These are phyloP conservation scores for Sindora glabra DNA, from an alignment of 306 rosid genomes.

Conservation along the genomic window DNA sequence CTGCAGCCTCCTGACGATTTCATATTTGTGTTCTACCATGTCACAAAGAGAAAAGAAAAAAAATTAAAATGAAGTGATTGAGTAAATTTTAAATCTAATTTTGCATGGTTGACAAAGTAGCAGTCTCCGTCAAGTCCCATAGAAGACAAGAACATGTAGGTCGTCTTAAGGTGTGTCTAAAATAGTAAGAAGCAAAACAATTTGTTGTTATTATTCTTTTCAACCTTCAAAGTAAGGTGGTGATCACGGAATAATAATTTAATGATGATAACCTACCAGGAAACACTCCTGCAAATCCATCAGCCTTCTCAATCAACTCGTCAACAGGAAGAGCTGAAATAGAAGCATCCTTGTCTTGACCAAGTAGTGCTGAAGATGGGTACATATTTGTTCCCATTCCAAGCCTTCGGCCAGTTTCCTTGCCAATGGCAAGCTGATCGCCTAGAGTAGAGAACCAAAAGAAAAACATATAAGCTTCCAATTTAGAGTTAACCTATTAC, in stretches of 20 bases:
- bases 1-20: conserved; percentile 90
- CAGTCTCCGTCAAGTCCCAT: not conserved
- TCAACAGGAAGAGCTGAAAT: conserved; percentile 80
- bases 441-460: conserved; percentile 36
- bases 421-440: conserved; percentile 95
- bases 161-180: not conserved
- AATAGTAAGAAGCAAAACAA: conserved; percentile 3
- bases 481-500: conserved; percentile 2
- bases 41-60: conserved; percentile 1
- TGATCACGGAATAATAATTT: not conserved
- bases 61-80: conserved; percentile 11
- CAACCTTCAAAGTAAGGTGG: not conserved
- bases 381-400: conserved; percentile 99
- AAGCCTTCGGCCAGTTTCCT: conserved; percentile 97
- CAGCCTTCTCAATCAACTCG: conserved; percentile 96
- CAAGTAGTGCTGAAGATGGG: conserved; percentile 91
- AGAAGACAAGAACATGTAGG: not conserved
- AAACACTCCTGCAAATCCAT: conserved; percentile 99
- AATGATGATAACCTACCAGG: conserved; percentile 48
- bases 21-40: conserved; percentile 87
- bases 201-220: not conserved
- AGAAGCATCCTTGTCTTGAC: conserved; percentile 77
- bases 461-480: not conserved
- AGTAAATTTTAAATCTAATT: not conserved
- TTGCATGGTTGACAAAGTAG: not conserved